Percentiles rank a stretch among this genome's conserved stretches.
These are phyloP conservation scores for Draba incana DNA, from an alignment of 345 rosid genomes.

Conservation along the genomic window DNA sequence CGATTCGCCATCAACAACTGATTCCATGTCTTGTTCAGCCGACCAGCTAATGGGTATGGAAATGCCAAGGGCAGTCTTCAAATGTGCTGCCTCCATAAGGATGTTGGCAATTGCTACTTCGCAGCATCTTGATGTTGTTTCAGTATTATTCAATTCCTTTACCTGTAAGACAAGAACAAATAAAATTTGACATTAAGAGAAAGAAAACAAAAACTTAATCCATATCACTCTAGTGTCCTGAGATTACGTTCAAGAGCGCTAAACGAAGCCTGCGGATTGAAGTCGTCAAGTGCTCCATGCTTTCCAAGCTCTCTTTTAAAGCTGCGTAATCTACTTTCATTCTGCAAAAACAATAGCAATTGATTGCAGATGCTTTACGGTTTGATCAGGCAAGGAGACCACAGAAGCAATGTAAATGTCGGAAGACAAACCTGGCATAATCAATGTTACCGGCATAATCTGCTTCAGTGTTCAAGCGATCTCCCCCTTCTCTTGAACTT, in stretches of 20 bases:
- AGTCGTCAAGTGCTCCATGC: conserved; percentile 77
- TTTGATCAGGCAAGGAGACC: conserved; percentile 5
- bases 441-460: conserved; percentile 51
- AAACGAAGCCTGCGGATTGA: conserved; percentile 81
- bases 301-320: conserved; percentile 83
- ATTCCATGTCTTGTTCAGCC: conserved; percentile 59
- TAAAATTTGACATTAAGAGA: background rate
- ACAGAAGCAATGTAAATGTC: background rate
- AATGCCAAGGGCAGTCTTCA: conserved; percentile 92
- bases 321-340: conserved; percentile 92
- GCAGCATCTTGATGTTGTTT: conserved; percentile 38
- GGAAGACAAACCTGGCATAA: conserved; percentile 66
- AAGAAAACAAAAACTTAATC: conserved; percentile 10
- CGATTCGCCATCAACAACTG: conserved; percentile 46
- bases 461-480: conserved; percentile 46
- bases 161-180: conserved; percentile 51
- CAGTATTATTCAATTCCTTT: conserved; percentile 50
- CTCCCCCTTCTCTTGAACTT: conserved; percentile 55
- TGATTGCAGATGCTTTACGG: background rate
- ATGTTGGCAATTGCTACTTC: conserved; percentile 58
- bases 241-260: conserved; percentile 71
- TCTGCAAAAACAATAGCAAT: conserved; percentile 45
- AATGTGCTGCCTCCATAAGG: conserved; percentile 68
- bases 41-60: conserved; percentile 92
- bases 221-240: conserved; percentile 6